phyloP scores from a whole-genome alignment of 2,329 filamentous ascomycete species.

The Aspergillus pseudonomiae region DNA sequence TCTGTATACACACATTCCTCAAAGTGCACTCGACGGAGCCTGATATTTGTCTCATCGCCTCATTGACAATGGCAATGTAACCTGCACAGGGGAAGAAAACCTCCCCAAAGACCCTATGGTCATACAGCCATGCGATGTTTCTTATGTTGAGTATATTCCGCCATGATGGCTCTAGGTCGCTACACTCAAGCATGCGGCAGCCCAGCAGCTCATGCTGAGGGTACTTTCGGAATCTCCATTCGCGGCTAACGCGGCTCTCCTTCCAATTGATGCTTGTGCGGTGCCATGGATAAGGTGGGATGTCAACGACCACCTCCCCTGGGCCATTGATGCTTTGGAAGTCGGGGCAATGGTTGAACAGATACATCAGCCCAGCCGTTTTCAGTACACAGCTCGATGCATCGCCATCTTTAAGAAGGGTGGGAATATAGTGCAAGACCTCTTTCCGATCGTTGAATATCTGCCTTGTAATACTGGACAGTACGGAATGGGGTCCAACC shows the following conservation, averaged over 20 bases:
- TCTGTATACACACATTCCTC: neutral
- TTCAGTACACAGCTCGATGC: neutral
- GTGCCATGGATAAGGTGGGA: constrained; percentile 23
- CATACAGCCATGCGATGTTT: neutral
- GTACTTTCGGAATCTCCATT: constrained; percentile 8
- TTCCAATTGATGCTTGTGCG: constrained; percentile 12
- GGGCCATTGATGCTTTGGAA: neutral
- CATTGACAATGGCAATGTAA: constrained; percentile 7
- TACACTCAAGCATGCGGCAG: neutral
- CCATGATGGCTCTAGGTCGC: neutral
- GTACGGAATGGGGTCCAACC: neutral
- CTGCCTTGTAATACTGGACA: neutral
- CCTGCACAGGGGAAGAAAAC: neutral
- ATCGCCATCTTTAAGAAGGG: neutral
- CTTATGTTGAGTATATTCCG: neutral
- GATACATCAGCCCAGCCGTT: neutral
- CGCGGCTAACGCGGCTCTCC: constrained; percentile 12
- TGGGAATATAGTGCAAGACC: neutral
- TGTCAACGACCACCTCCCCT: neutral
- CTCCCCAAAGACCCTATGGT: neutral
- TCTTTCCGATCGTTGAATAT: neutral
- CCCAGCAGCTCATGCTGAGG: constrained; percentile 24
- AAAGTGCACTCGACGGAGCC: neutral
- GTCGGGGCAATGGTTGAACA: neutral
- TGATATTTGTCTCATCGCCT: constrained; percentile 10